Conservation (phyloP, 1,284 basidiomycete genomes). For the Cutaneotrichosporon sp. region DNA sequence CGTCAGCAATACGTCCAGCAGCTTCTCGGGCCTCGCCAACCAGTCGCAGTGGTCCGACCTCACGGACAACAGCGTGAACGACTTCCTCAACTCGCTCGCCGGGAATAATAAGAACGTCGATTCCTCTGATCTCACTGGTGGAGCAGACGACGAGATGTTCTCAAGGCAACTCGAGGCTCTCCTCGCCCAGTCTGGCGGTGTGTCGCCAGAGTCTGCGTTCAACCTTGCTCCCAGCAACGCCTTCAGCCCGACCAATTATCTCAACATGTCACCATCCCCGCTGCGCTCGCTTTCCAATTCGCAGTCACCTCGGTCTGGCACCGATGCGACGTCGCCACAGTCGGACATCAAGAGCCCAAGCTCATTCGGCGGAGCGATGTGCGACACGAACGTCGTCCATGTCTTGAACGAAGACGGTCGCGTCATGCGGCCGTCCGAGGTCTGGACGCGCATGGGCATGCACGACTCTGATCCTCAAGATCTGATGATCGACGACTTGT, state of each 20-base stretch:
- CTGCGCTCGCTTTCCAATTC: conserved; percentile 32
- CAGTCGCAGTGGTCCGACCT: conserved; percentile 31
- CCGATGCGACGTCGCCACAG: conserved; percentile 25
- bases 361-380: conserved; percentile 14
- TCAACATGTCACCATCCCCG: conserved; percentile 51
- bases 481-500: conserved; percentile 52
- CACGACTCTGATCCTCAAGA: conserved; percentile 33
- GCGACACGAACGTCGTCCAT: conserved; percentile 31
- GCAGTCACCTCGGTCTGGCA: conserved; percentile 30
- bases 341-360: conserved; percentile 21
- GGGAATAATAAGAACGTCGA: conserved; percentile 22
- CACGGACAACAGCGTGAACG: conserved; percentile 38
- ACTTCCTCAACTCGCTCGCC: conserved; percentile 45
- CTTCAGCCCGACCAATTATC: conserved; percentile 49
- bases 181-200: conserved; percentile 28
- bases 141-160: conserved; percentile 39
- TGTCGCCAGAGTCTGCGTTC: conserved; percentile 32
- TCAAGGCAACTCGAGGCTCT: conserved; percentile 40
- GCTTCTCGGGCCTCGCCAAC: conserved; percentile 1
- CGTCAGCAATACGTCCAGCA: not conserved
- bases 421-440: conserved; percentile 43
- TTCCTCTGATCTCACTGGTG: conserved; percentile 15
- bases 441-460: conserved; percentile 46
- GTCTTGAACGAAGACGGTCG: conserved; percentile 43
- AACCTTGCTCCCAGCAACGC: conserved; percentile 21